phyloP scores from a whole-genome alignment of 768 basidiomycete species.

The Harrya chromipes region DNA sequence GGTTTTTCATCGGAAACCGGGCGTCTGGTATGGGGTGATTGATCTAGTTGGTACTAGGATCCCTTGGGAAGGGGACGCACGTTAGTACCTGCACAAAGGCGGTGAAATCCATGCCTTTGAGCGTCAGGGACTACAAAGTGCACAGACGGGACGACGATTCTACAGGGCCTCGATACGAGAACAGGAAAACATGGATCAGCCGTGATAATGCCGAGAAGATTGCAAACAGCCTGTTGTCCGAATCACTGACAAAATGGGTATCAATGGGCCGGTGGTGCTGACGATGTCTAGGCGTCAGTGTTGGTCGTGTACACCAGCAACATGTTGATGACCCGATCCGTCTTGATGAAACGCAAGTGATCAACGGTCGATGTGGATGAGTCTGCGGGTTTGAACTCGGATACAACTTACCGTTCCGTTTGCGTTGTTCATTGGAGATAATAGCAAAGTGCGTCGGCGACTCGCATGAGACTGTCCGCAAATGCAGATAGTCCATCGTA shows the following conservation, averaged over 20 bases:
- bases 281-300: conserved; percentile 15
- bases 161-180: not conserved
- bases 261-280: not conserved
- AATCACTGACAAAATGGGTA: not conserved
- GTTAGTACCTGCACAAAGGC: conserved; percentile 14
- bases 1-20: not conserved
- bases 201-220: conserved; percentile 8
- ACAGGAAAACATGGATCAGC: not conserved
- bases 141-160: too few relatives aligned
- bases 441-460: conserved; percentile 9
- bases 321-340: conserved; percentile 13
- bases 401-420: conserved; percentile 1
- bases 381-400: too few relatives aligned
- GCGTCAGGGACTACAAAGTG: conserved; percentile 1
- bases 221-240: conserved; percentile 3
- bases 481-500: conserved; percentile 9
- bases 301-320: conserved; percentile 19
- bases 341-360: conserved; percentile 3
- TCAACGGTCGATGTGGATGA: too few relatives aligned
- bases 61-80: too few relatives aligned
- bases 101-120: conserved; percentile 5
- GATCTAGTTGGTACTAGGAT: too few relatives aligned
- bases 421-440: conserved; percentile 11
- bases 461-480: conserved; percentile 3
- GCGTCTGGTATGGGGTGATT: not conserved